Conservation (phyloP, 1,139 yeast genomes). For the Geotrichum candidum region DNA sequence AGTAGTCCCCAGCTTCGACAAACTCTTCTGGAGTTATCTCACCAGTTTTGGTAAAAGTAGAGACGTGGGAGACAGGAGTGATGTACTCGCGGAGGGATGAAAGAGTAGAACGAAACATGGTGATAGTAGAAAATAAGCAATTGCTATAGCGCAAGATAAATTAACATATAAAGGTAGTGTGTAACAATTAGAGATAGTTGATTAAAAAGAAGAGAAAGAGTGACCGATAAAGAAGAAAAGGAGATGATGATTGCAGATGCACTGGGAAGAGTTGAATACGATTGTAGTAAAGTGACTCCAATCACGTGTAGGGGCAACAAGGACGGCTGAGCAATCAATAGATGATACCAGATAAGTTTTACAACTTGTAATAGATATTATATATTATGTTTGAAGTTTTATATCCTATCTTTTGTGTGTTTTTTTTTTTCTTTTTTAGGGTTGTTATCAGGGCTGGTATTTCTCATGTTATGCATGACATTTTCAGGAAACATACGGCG, state of each 20-base stretch:
- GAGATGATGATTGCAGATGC: background rate
- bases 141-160: background rate
- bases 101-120: slow-evolving; percentile 63
- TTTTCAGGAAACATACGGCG: too few relatives aligned
- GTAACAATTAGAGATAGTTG: background rate
- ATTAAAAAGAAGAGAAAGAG: background rate
- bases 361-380: too few relatives aligned
- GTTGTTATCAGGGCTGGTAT: too few relatives aligned
- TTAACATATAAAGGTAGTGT: background rate
- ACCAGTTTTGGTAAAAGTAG: slow-evolving; percentile 80
- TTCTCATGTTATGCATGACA: too few relatives aligned
- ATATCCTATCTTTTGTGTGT: too few relatives aligned
- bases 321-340: too few relatives aligned
- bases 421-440: too few relatives aligned
- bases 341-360: too few relatives aligned
- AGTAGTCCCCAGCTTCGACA: slow-evolving; percentile 85
- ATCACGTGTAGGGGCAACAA: too few relatives aligned
- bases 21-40: slow-evolving; percentile 93
- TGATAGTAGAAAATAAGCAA: background rate
- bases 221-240: background rate
- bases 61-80: slow-evolving; percentile 79
- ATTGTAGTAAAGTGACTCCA: too few relatives aligned
- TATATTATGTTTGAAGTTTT: too few relatives aligned
- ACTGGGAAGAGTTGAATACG: background rate
- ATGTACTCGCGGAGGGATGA: slow-evolving; percentile 85